Base-by-base conservation (phyloP, 2,329 filamentous ascomycete genomes). In the Penicillium sp. region DNA sequence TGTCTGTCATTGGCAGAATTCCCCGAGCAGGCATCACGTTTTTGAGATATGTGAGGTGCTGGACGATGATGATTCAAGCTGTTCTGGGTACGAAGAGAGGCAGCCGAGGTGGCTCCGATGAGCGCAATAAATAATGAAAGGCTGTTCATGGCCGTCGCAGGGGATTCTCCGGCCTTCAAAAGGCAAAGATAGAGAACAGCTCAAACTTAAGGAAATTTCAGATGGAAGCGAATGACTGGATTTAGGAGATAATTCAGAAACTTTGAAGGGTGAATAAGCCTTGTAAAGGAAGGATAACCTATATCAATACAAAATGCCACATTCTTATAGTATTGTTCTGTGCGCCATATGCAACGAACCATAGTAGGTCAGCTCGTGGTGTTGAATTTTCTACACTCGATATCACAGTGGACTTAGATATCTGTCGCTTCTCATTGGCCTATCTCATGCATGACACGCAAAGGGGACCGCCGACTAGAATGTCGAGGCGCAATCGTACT, bases 1-100 rank as follows among this genome's bases (percentile, higher is more conserved):
- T 60, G 32, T 44, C 70, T 64, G 29, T 61, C 61, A 1, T 46
- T 64, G 0, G 67, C 51, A 6, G 58, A 58, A 36, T 72, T 68
- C 26, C 54, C 56, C 15, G 45, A 47, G 18, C 50, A 52, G 13
- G 18, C 21, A 40, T 52, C 50, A 17, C 49, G 49, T 15, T 33
- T 49, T 12, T 30, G 40, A 24, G 23, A 12, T 4, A 30, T 18
- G 24, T 30, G 21, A 17, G 7, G 21, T 6, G 18, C 12, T 27
- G 12, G 13, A 27, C 20, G 32, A 9, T 6, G 24, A 10, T 32
- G 32, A 18, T 26, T n/a, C n/a, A n/a, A n/a, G n/a, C n/a, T 32
- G 13, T 6, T 40, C 4, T 26, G 26, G 15, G 15, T 41, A 32
- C 33, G 23, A 23, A 33, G n/a, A 18, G 46, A 41, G 4, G 30